Base-by-base conservation (phyloP, 306 rosid genomes). In the Abrus pulchellus region DNA sequence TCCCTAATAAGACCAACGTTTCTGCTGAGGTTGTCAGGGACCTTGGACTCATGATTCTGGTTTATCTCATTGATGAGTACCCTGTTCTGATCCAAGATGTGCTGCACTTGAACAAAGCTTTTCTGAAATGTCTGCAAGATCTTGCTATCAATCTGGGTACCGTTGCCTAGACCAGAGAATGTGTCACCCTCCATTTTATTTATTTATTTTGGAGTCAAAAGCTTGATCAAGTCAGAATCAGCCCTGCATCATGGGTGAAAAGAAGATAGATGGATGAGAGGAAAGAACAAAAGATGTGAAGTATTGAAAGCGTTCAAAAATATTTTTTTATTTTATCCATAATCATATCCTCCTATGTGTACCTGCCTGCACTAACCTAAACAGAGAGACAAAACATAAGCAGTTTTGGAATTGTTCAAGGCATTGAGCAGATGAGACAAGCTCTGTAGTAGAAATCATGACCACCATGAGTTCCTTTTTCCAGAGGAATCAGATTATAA, bases 21-120 rank as follows among this genome's bases (percentile, higher is more conserved):
- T 78, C 97, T 85, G 89, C 85, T 91, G 11, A 95, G 88, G 70
- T 95, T 93, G 88, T 95, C 97, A 12, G 99, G 96, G 59, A 91
- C 82, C 81, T 90, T 95, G 28, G 99, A 95, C 82, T 95, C 99
- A 2, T 95, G 99, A 80, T 95, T 95, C 81, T 95, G 98, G 90
- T 95, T 95, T 84, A 95, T 95, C 90, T 95, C 94, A 56, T 87
- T 95, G 85, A 95, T 95, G 47, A 95, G 94, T 54, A 95, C 59
- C 89, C 95, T 86, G 83, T 95, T 95, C 82, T 95, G 97, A 86
- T 95, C 99, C 87, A 95, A 81, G 57, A 95, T 91, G 74, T 88
- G 76, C 78, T 95, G 99, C 7, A 95, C 99, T 93, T 95, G 96
- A 72, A 75, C 94, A 80, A 93, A 95, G 87, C 80, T 95, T 84